Evolutionary conservation across 495 filamentous ascomycete genomes (phyloP), one percentile per base, ranked within the genome.

Genomic region (Hyaloscypha bicolor): DNA sequence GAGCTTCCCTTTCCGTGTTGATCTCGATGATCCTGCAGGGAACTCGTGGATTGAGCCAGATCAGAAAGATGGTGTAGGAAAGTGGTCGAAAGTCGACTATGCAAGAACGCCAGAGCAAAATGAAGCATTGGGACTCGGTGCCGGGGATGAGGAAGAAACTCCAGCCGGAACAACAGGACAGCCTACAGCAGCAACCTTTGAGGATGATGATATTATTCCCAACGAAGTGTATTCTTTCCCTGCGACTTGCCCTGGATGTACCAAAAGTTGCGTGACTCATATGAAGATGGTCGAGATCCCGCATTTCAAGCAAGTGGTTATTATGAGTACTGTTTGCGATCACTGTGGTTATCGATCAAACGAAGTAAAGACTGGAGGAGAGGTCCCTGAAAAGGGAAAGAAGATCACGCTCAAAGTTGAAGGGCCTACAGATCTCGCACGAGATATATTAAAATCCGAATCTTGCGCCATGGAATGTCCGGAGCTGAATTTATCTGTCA

Each of bases 201-300:
- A 86, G 4, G 85, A 89, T 48, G 86, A 90, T 30, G 89, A 96
- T 29, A 95, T 99, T 67, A 82, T 94, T 42, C 91, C 94, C 60
- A 91, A 94, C 73, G 85, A 95, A 74, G 88, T 96, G 19, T 97
- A 98, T 79, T 87, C 88, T 39, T 91, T 99, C 77, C 94, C 93
- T 19, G 88, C 93, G 8, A 88, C 87, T 25, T 99, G 95, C 78
- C 95, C 96, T 0, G 94, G 93, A 64, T 99, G 95, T 78, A 85
- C 86, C 69, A 91, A 90, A 76, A 78, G 82, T 6, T 96, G 94
- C 77, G 84, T 85, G 8, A 92, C 94, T 30, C 92, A 95, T 74
- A 94, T 97, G 88, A 94, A 97, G 81, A 93, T 96, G 83, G 91
- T 98, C 53, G 89, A 94, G 69, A 97, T 99, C 63, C 95, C 95